Evolutionary conservation across 106 monocot genomes (phyloP).

Genomic region (Dendrobium catenatum): DNA sequence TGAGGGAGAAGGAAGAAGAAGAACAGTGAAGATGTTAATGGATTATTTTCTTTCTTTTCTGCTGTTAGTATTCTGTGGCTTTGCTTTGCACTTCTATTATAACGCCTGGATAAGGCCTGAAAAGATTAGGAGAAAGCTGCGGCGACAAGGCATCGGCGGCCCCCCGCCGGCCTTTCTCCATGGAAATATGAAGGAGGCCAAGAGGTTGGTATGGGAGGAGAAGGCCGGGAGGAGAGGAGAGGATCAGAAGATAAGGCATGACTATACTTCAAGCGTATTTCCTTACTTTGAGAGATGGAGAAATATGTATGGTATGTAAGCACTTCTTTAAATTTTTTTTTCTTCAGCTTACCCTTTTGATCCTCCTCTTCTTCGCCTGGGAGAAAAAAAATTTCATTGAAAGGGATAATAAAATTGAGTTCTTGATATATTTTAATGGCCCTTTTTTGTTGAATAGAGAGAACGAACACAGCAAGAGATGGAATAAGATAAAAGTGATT

Average conservation of each 20-base stretch:
- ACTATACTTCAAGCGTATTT: slow-evolving; percentile 30
- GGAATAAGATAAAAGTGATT: too few relatives aligned
- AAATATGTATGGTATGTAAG: slow-evolving; percentile 40
- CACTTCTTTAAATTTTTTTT: background rate
- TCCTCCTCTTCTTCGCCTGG: too few relatives aligned
- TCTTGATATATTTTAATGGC: too few relatives aligned
- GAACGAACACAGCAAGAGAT: too few relatives aligned
- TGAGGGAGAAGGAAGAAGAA: background rate
- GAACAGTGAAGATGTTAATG: background rate
- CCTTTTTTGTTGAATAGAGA: too few relatives aligned
- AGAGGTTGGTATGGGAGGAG: slow-evolving; percentile 16
- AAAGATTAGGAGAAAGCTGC: slow-evolving; percentile 32
- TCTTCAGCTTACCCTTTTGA: too few relatives aligned
- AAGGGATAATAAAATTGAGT: background rate
- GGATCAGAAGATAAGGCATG: background rate
- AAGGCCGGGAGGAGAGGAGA: background rate
- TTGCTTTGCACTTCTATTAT: slow-evolving; percentile 17
- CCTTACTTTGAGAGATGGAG: slow-evolving; percentile 51
- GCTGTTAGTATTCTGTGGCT: background rate
- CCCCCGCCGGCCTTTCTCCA: slow-evolving; percentile 38
- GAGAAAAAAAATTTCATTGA: background rate
- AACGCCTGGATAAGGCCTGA: slow-evolving; percentile 25
- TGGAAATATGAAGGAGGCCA: slow-evolving; percentile 47
- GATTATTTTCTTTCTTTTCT: background rate
- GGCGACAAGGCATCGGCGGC: slow-evolving; percentile 51